Evolutionary conservation across 2,329 filamentous ascomycete genomes (phyloP), one percentile per base, ranked within the genome.

Genomic region (Stagonosporopsis vannaccii): DNA sequence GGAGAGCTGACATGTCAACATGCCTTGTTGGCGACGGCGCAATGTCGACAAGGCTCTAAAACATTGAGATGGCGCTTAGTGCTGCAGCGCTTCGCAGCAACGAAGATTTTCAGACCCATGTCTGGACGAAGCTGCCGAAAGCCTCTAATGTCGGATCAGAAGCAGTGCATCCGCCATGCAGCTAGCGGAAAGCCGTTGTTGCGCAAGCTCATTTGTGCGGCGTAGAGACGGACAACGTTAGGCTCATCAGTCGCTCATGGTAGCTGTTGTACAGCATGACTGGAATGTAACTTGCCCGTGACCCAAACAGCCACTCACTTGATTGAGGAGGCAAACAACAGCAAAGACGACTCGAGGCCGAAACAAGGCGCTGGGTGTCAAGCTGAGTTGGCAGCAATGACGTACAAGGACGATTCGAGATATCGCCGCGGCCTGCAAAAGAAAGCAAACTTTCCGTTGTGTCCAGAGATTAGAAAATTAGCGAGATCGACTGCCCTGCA

Each of bases 221-320:
- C 60, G 40, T 65, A 50, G 56, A 47, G 58, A 52, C 43, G 40
- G 59, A 60, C 41, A 44, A 59, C 58, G 57, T 60, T 49, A 45
- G 55, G 50, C 50, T 60, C 60, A 59, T 67, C 50, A 58, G 54
- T 66, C 60, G 58, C 61, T 52, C 49, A 60, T 57, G 53, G 51
- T 61, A 58, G 60, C 60, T 33, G 69, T 67, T 11, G 60, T 65
- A 74, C 72, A 60, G 58, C 67, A 62, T 67, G 56, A 57, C 41
- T 61, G 66, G 67, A 70, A 71, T 70, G 72, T 73, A 72, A 71
- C 70, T 65, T 49, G 53, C 55, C 62, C 60, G 62, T 58, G 26
- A 48, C 57, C 55, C 41, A 56, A 56, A 42, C 39, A 59, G 54
- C 51, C 47, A 47, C 49, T 25, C 41, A 59, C 60, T 63, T 40